Evolutionary conservation across 768 basidiomycete genomes (phyloP), one percentile per base, ranked within the genome.

Genomic region (Amanita phalloides): DNA sequence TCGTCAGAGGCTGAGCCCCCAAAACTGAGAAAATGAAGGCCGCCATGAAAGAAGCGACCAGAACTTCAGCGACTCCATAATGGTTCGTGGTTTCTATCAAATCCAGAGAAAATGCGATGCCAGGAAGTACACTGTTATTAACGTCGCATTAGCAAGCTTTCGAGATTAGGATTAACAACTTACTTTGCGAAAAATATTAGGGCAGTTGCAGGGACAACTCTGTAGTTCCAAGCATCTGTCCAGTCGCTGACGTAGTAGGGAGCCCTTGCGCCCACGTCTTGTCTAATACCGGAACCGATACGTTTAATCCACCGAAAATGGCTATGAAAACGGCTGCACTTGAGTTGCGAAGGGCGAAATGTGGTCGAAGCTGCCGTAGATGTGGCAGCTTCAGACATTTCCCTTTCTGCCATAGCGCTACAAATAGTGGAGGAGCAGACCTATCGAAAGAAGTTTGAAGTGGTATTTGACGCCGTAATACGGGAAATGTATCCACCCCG

Each of bases 161-260:
- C 46, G 39, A 8, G 25, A 35, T 37, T 21, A 20, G 32, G 49
- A 20, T 2, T 26, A 11, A 13, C n/a, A 21, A 66, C 79, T 51
- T 62, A 88, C 85, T 90, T 90, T 54, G 88, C 79, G 60, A 90
- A 90, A 64, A 89, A 89, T 55, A 91, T 88, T 28, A 93, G 73
- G 30, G 84, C 81, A 4, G 90, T 90, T 0, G 91, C 85, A 5
- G 92, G 92, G 5, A 94, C 60, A 6, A 95, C 90, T 46, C 94
- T 74, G 65, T 95, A 95, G 62, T 90, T 90, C 82, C 86, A 91
- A 5, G 87, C 91, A 63, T 94, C 90, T 8, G 71, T 79, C 93
- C 93, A 97, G 68, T 96, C 91, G 50, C 79, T 84, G 32, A 72
- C 53, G 63, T 95, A 97, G 73, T 79, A 93, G 1, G 91, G 90